A percentile compares a stretch with the other conserved stretches of the same genome.
Conservation (phyloP, 2,329 filamentous ascomycete species). For the Lachnellula cervina region DNA sequence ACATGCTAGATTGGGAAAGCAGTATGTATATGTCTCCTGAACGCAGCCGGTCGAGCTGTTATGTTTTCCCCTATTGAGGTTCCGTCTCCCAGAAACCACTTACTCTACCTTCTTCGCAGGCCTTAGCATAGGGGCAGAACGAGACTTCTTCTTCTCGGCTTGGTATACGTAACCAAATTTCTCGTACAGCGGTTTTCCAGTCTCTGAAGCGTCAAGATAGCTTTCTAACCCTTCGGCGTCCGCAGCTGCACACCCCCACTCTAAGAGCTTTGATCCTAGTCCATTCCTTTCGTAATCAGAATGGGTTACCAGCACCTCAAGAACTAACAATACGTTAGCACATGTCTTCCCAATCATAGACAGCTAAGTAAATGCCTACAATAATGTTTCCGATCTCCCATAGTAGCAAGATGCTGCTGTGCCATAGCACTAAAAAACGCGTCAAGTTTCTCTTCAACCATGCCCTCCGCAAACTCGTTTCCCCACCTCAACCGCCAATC, state of each 20-base stretch:
- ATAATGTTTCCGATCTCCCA: constrained; percentile 7
- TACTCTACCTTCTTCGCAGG: background rate
- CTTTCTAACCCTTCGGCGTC: constrained; percentile 6
- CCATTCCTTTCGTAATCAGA: constrained; percentile 1
- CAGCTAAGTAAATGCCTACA: background rate
- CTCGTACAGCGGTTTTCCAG: constrained; percentile 8
- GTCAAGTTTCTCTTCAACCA: constrained; percentile 2
- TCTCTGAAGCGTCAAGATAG: constrained; percentile 10
- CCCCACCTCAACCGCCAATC: constrained; percentile 7
- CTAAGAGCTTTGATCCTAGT: constrained; percentile 1
- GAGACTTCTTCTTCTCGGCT: background rate
- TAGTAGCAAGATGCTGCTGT: constrained; percentile 6
- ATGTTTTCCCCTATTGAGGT: too few relatives aligned
- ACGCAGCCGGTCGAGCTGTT: too few relatives aligned
- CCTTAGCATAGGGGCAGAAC: background rate
- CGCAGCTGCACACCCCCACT: constrained; percentile 3
- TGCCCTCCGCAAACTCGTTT: background rate
- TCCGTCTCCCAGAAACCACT: too few relatives aligned
- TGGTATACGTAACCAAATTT: constrained; percentile 4
- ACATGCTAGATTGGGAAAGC: too few relatives aligned
- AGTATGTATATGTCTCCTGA: too few relatives aligned
- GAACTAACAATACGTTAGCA: background rate
- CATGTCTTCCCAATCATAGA: background rate
- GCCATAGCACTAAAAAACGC: constrained; percentile 9
- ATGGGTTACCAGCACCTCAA: constrained; percentile 4